A percentile compares a stretch with the other conserved stretches of the same genome.
Conservation (phyloP, 1,139 yeast genomes). For the Nakaseomyces delphensis region DNA sequence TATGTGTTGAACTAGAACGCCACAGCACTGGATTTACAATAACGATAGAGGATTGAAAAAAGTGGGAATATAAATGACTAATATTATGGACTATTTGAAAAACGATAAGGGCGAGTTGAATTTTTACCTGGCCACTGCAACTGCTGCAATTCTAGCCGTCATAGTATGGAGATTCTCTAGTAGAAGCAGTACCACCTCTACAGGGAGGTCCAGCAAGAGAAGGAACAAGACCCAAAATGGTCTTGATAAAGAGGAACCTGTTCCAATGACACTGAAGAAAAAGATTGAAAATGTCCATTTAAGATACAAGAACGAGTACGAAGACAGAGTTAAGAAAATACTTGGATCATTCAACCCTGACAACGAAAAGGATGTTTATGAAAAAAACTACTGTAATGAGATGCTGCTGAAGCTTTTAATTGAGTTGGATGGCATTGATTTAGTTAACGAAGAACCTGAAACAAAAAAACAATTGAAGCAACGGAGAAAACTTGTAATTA, state of each 20-base stretch:
- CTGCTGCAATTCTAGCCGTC: conserved; percentile 3
- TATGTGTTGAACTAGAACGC: too few species aligned
- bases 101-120: conserved; percentile 6
- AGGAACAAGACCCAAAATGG: conserved; percentile 7
- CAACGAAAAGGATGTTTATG: conserved; percentile 38
- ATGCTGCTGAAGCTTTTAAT: conserved; percentile 56
- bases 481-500: conserved; percentile 52
- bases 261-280: conserved; percentile 21
- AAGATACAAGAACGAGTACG: conserved; percentile 26
- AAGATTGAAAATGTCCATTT: conserved; percentile 22
- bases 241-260: conserved; percentile 10
- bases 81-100: conserved; percentile 4
- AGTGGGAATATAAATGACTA: conserved; percentile 3
- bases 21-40: too few species aligned
- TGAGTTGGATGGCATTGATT: conserved; percentile 57
- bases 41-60: conserved; percentile 1
- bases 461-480: conserved; percentile 43
- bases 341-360: conserved; percentile 18
- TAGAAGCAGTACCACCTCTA: conserved; percentile 3
- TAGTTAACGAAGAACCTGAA: conserved; percentile 34
- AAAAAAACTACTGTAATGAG: conserved; percentile 54
- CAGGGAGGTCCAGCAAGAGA: conserved; percentile 6
- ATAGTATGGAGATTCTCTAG: conserved; percentile 8
- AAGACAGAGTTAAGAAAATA: conserved; percentile 18
- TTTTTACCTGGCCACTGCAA: conserved; percentile 3